These are phyloP conservation scores for Capsella bursapastoris DNA, from an alignment of 345 rosid genomes.

Conservation along the genomic window DNA sequence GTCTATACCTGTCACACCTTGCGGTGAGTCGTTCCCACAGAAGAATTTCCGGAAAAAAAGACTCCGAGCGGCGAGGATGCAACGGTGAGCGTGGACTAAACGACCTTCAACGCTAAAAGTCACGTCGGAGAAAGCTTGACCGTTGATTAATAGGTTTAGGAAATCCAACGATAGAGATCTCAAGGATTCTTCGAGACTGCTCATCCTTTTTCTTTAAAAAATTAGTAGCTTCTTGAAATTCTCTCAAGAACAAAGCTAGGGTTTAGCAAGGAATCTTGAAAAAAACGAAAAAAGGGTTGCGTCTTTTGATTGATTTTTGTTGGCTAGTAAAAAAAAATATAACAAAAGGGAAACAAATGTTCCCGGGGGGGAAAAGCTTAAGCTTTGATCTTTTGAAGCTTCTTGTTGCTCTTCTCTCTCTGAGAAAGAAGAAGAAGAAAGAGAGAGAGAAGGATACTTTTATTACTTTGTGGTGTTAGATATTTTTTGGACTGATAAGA, in stretches of 20 bases:
- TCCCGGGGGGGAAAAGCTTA: constrained; percentile 16
- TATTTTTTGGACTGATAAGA: constrained; percentile 51
- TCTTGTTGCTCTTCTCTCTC: constrained; percentile 19
- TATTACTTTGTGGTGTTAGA: constrained; percentile 49
- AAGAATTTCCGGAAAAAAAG: constrained; percentile 93
- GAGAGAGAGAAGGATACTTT: constrained; percentile 57
- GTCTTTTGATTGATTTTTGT: constrained; percentile 24
- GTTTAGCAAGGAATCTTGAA: constrained; percentile 29
- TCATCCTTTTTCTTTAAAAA: constrained; percentile 14
- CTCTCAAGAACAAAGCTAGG: constrained; percentile 31
- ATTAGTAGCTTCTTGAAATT: not conserved
- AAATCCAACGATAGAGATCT: constrained; percentile 94
- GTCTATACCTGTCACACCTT: constrained; percentile 55
- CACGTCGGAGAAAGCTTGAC: constrained; percentile 98
- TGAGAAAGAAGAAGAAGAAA: constrained; percentile 30
- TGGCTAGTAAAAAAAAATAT: not conserved
- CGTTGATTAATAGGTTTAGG: constrained; percentile 91
- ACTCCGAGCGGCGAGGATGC: constrained; percentile 95
- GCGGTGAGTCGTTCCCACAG: constrained; percentile 80
- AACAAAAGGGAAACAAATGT: not conserved
- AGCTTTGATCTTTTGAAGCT: constrained; percentile 32
- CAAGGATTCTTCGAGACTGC: constrained; percentile 74
- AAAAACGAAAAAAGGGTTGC: not conserved
- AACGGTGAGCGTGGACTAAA: constrained; percentile 93
- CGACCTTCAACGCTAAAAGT: constrained; percentile 99